phyloP scores from a whole-genome alignment of 2,329 filamentous ascomycete genomes.

The Sordariomycetes sp. region DNA sequence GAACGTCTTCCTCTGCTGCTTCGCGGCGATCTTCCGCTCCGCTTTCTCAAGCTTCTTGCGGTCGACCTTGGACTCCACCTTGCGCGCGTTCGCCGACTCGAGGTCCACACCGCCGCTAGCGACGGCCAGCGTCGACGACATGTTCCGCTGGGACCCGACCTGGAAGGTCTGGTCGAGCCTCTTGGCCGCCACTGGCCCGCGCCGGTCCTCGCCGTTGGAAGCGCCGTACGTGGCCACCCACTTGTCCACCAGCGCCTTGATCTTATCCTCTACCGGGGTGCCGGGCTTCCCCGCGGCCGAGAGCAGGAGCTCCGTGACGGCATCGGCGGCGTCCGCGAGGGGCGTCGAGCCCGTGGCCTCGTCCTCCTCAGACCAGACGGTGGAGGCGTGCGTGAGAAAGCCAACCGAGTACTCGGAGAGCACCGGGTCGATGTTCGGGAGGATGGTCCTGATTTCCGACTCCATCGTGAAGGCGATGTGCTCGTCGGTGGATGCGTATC shows the following conservation, averaged over 20 bases:
- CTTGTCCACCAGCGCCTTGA: conserved; percentile 75
- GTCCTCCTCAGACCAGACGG: conserved; percentile 61
- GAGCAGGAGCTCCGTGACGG: conserved; percentile 77
- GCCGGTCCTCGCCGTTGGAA: conserved; percentile 56
- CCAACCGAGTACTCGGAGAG: conserved; percentile 88
- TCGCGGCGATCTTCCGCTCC: conserved; percentile 91
- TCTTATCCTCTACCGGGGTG: conserved; percentile 57
- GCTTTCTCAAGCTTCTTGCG: conserved; percentile 99
- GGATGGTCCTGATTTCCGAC: conserved; percentile 68
- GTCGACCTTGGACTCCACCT: conserved; percentile 95
- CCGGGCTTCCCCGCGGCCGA: conserved; percentile 84
- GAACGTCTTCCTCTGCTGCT: conserved; percentile 97
- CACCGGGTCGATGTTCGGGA: conserved; percentile 79
- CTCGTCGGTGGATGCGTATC: neutral
- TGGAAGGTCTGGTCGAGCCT: conserved; percentile 91
- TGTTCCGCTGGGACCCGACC: conserved; percentile 85
- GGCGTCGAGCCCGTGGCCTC: conserved; percentile 61
- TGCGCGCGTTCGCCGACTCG: conserved; percentile 82
- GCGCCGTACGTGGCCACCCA: conserved; percentile 75
- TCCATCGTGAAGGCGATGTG: conserved; percentile 47
- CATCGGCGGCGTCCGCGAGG: conserved; percentile 68
- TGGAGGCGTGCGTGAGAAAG: conserved; percentile 88
- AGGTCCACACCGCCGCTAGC: conserved; percentile 76
- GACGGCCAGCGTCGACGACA: conserved; percentile 88
- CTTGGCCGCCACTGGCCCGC: conserved; percentile 63